Percentiles rank a stretch among this genome's conserved stretches.
Evolutionary conservation across 805 yeast genomes (phyloP).

Genomic region (Candida suzukii): DNA sequence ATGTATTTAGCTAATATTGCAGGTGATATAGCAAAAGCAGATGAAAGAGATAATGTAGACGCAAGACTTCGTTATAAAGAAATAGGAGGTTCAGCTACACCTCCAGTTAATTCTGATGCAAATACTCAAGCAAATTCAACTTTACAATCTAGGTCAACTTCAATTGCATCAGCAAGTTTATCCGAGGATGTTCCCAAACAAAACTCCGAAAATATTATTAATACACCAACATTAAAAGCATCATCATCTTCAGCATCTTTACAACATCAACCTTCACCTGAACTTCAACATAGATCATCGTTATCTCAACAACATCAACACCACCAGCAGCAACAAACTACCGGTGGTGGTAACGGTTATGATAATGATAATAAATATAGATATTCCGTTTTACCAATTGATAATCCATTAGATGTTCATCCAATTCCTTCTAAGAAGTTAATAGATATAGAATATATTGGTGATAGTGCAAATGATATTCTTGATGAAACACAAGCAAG

Average conservation of each 20-base stretch:
- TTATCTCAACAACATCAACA: constrained; percentile 7
- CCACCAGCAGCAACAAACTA: constrained; percentile 9
- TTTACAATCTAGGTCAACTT: not conserved
- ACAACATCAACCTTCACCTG: too few relatives aligned
- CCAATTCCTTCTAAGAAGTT: constrained; percentile 42
- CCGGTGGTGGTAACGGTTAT: constrained; percentile 4
- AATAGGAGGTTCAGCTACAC: constrained; percentile 34
- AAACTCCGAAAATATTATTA: too few relatives aligned
- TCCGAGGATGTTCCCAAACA: too few relatives aligned
- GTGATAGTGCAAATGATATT: constrained; percentile 32
- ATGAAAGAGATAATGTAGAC: constrained; percentile 53
- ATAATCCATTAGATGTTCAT: constrained; percentile 32
- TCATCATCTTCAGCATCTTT: too few relatives aligned
- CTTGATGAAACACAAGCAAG: constrained; percentile 59
- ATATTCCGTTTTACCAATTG: constrained; percentile 36
- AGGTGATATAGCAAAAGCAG: constrained; percentile 66
- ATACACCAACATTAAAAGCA: too few relatives aligned
- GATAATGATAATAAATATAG: too few relatives aligned
- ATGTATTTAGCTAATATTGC: constrained; percentile 75
- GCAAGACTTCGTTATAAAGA: constrained; percentile 42
- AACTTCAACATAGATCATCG: too few relatives aligned
- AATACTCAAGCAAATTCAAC: not conserved
- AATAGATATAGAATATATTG: constrained; percentile 60
- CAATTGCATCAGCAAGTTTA: too few relatives aligned
- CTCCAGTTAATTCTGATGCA: not conserved